Evolutionary conservation across 345 rosid genomes (phyloP), one percentile per base, ranked within the genome.

Genomic region (Ceriops zippeliana): DNA sequence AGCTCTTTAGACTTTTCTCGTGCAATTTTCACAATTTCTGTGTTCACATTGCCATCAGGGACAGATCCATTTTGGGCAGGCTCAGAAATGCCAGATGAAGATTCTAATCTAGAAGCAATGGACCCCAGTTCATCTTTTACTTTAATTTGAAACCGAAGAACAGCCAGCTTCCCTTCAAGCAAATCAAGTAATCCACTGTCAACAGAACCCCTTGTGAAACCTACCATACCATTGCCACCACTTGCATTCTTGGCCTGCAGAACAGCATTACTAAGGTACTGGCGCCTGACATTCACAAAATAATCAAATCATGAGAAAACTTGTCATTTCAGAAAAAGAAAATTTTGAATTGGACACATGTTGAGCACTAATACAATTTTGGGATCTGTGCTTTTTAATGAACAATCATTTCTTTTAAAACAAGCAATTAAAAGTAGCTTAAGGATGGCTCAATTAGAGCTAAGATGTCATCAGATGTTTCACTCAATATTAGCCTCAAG

Each of bases 111-210:
- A 70, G 89, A 86, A 80, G 84, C 87, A 58, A 86, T 80, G 73
- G 90, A 85, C 75, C 86, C 92, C 68, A 95, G 83, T 79, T 88
- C 86, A 53, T 90, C 98, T 76, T 83, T 89, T 65, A 95, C 84
- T 79, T 88, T 95, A 74, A 89, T 90, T 76, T 92, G 99, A 84
- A 92, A 92, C 69, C 85, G 89, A 62, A 92, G 87, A 77, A 96
- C 98, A 9, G 82, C 82, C 24, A 96, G 97, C 82, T 96, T 96
- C 52, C 97, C 99, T 83, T 96, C 97, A 67, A 96, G 97, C 76
- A 96, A 81, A 85, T 90, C 98, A 63, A 95, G 84, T 81, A 95
- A 82, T 62, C 93, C 98, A 83, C 81, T 83, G 66, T 88, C 97
- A 56, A 82, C 65, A 63, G 86, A 82, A 58, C 83, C 81, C 58